Base-by-base conservation (phyloP, 2,329 filamentous ascomycete species). In the Geoglossum cookeanum region DNA sequence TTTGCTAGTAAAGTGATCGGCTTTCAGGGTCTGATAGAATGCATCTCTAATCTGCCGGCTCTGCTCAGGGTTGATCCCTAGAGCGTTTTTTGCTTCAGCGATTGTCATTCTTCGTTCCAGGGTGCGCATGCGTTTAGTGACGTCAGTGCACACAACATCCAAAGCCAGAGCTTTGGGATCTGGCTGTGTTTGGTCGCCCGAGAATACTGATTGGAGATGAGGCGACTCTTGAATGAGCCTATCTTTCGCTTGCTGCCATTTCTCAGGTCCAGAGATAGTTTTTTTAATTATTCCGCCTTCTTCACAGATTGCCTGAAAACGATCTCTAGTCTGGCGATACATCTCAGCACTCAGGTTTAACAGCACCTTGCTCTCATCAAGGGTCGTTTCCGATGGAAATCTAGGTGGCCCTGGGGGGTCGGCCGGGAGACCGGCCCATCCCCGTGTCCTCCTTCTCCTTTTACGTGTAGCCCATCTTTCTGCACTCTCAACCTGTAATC, bases 381-480 rank as follows among this genome's bases (percentile, higher is more conserved):
- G 78, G 0, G 86, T 90, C 11, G 84, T 90, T 68, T 92, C 87
- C 0, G 86, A 91, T 0, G 85, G 85, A 61, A 88, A 92, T 27
- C 87, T 79, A 13, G 84, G 81, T 22, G 82, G 79, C 3, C 81
- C 80, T 1, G 81, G 77, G 5, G 80, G 79, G 65, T 87, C 83
- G 42, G 83, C 77, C 13, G 83, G 80, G 30, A 85, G 67, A 1
- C 82, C 81, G 47, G 78, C 81, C 74, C 80, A 85, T n/a, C 78
- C 78, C 63, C 79, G 76, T 57, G 81, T 84, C 52, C 83, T 76
- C 60, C 84, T 79, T 55, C 84, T 77, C 56, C 84, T 78, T 66
- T 86, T 87, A 58, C 80, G 75, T 6, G 76, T 71, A 6, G 74
- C 74, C 76, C 80, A 82, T 59, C 77, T 75, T 63, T 84, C 78